phyloP scores from a whole-genome alignment of 2,329 filamentous ascomycete genomes.

The Diplodia sapinea region DNA sequence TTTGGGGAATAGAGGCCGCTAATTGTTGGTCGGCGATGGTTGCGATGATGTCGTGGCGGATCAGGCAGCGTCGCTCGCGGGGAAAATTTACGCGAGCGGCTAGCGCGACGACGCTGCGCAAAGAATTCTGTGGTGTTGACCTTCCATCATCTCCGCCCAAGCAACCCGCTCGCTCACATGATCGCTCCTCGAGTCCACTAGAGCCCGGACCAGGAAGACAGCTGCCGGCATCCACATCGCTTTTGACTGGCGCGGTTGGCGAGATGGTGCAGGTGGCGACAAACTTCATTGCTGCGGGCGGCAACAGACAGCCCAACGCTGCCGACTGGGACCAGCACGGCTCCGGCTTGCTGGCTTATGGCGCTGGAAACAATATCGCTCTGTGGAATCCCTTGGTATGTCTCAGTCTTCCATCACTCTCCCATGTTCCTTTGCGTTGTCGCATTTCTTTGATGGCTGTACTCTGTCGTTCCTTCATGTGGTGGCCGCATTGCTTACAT shows the following conservation, averaged over 20 bases:
- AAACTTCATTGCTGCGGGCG: constrained; percentile 75
- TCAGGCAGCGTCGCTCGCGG: constrained; percentile 8
- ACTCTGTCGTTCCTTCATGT: not conserved
- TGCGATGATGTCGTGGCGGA: constrained; percentile 21
- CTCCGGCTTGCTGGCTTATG: constrained; percentile 79
- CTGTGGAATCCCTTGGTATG: constrained; percentile 82
- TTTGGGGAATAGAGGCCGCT: too few species aligned
- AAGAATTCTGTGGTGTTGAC: constrained; percentile 31
- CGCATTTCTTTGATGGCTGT: not conserved
- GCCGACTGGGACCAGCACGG: constrained; percentile 80
- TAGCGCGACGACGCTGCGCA: constrained; percentile 18
- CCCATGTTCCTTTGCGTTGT: constrained; percentile 1
- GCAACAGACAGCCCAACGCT: constrained; percentile 86
- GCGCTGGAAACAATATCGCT: constrained; percentile 85
- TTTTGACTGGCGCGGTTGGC: not conserved
- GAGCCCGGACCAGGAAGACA: not conserved
- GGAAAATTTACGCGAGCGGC: constrained; percentile 31
- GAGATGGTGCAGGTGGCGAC: constrained; percentile 20
- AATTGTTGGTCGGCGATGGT: not conserved
- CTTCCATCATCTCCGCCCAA: not conserved
- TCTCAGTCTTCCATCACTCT: constrained; percentile 31
- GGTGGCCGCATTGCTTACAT: not conserved
- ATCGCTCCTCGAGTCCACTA: not conserved
- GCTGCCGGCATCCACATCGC: too few species aligned
- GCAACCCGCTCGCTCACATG: constrained; percentile 13